Evolutionary conservation across 2,329 filamentous ascomycete species (phyloP), one percentile per base, ranked within the genome.

Genomic region (Cladophialophora yegresii): DNA sequence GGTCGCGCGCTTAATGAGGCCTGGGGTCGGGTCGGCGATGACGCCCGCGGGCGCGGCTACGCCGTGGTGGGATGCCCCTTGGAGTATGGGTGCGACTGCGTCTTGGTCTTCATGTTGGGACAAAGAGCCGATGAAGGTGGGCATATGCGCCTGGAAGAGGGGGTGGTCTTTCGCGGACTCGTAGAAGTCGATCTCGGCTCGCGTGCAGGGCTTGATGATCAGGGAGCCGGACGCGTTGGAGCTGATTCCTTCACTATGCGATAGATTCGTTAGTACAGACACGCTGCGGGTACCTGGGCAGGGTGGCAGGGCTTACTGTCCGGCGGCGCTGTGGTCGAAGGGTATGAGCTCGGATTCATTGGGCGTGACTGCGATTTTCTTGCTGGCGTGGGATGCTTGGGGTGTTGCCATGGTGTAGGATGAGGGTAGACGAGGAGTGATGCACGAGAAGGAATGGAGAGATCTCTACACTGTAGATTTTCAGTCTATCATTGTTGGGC

Each of bases 151-250:
- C 57, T 87, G 85, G 72, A 98, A 91, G 1, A 88, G 86, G 32
- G 87, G 85, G 74, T 96, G 89, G 23, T 83, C 78, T 64, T 67
- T 66, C 30, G 87, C 88, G 45, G 87, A 85, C 75, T 96, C 86
- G 82, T 99, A 99, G 77, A 99, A 99, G 51, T 87, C 84, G 72
- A 98, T 87, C 79, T 99, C 95, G 68, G 87, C 83, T 67, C 87
- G 80, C 0, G 91, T 96, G 77, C 93, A 98, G 20, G 95, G 95
- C 78, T 99, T 99, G 75, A 97, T 91, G 75, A 99, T 90, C 36
- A 98, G 82, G 68, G 89, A 86, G 75, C 95, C 95, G 59, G 91
- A 87, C 61, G 85, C 82, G 73, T 96, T 92, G 74, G 89, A 92
- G 72, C 96, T 85, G 54, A 96, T 93, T 69, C 95, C 95, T 71